Evolutionary conservation across 1,284 basidiomycete genomes (phyloP), one percentile per base, ranked within the genome.

Genomic region (Fomitopsis betulina): DNA sequence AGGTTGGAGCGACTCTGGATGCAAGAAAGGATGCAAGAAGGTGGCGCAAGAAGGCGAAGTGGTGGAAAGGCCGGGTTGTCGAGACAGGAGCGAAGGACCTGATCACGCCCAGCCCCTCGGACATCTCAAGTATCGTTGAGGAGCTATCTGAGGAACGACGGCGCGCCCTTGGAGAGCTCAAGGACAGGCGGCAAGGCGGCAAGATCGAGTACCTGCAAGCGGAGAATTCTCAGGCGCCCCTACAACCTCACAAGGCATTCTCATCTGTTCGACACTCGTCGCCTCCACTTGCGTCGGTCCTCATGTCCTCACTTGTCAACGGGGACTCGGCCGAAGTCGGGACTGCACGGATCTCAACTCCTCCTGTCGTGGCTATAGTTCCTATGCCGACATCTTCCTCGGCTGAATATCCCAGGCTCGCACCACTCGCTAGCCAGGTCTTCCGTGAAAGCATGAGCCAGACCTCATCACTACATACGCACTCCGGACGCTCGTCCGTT

Each of bases 51-150:
- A 68, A 70, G 33, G 72, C 77, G 33, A 75, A 72, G 55, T 82
- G 80, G 58, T 82, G 82, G 81, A 81, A 81, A 67, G 68, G 67
- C 13, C 69, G 70, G 25, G 78, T 78, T 19, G 71, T 70, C 56
- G 69, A 74, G 59, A 67, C 65, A 19, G 59, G 62, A 51, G 70
- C 76, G 49, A 51, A 60, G 19, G 69, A 68, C 32, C 72, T 70
- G 3, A 63, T 82, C 45, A 82, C 80, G 0, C 80, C 81, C 33
- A 83, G 81, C 1, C 71, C 73, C 4, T 85, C 83, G 21, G 72
- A 76, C 32, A 75, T 85, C 37, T 83, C 81, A 19, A 79, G 80
- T 1, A 72, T 83, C 42, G 69, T 70, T 23, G 76, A 79, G 43
- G 65, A 66, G 33, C 67, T 83, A 15, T 67, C 76, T 54, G 63